These are phyloP conservation scores for Euphrasia arctica DNA, from an alignment of 305 asterid genomes.

Conservation along the genomic window DNA sequence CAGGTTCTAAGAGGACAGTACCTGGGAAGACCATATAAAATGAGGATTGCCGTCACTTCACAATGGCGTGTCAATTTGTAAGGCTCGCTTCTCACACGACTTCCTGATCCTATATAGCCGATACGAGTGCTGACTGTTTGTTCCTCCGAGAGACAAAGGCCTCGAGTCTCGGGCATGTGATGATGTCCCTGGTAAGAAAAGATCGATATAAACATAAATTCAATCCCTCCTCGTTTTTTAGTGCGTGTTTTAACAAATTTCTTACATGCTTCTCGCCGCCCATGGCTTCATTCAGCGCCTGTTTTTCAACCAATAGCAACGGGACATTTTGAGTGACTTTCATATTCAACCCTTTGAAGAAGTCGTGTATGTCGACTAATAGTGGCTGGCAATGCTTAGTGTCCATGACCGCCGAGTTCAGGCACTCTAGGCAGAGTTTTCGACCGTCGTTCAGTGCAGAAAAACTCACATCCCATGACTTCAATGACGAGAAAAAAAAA, in stretches of 20 bases:
- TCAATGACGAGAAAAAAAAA: slow-evolving; percentile 25
- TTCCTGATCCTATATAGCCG: slow-evolving; percentile 32
- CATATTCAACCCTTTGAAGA: slow-evolving; percentile 51
- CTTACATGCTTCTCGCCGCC: slow-evolving; percentile 50
- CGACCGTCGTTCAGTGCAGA: slow-evolving; percentile 53
- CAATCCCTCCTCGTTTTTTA: neutral
- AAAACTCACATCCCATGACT: slow-evolving; percentile 43
- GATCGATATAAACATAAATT: neutral
- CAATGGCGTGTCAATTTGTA: slow-evolving; percentile 55
- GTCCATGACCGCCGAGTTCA: slow-evolving; percentile 54
- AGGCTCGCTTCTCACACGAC: slow-evolving; percentile 62
- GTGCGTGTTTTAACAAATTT: neutral
- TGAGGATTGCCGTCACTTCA: slow-evolving; percentile 57
- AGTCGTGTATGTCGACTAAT: slow-evolving; percentile 41
- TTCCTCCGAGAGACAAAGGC: slow-evolving; percentile 91
- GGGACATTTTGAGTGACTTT: slow-evolving; percentile 49
- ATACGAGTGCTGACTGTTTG: slow-evolving; percentile 65
- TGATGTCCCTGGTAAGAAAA: slow-evolving; percentile 65
- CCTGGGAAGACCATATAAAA: slow-evolving; percentile 66
- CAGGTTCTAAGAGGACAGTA: slow-evolving; percentile 3
- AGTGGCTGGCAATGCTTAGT: slow-evolving; percentile 52
- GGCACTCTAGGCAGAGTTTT: slow-evolving; percentile 58
- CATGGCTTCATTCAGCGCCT: slow-evolving; percentile 41
- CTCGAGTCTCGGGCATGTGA: slow-evolving; percentile 93
- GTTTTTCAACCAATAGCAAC: slow-evolving; percentile 54